Evolutionary conservation across 331 rosid species (phyloP).

Genomic region (Dryas integrifolia): DNA sequence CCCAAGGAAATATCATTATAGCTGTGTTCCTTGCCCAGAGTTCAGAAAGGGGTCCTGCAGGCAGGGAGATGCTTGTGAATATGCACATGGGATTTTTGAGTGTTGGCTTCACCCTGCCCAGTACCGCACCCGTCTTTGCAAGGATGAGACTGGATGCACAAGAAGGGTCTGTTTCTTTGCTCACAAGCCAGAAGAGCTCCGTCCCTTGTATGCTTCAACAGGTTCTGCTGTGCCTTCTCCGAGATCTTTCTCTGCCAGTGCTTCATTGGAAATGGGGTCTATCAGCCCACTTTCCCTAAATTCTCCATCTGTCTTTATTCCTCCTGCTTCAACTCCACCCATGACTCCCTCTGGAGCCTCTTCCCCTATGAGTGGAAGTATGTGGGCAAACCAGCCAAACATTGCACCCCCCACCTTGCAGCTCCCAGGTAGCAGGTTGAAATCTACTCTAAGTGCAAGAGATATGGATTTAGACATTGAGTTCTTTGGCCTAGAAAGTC

Average conservation of each 20-base stretch:
- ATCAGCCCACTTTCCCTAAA: constrained; percentile 48
- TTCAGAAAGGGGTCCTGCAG: constrained; percentile 74
- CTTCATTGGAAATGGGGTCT: constrained; percentile 51
- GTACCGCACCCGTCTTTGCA: constrained; percentile 82
- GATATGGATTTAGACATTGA: constrained; percentile 51
- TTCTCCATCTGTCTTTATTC: constrained; percentile 48
- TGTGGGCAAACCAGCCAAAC: constrained; percentile 56
- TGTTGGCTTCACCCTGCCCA: constrained; percentile 97
- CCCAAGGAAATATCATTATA: constrained; percentile 67
- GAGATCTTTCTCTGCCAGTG: constrained; percentile 38
- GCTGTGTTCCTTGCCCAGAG: constrained; percentile 89
- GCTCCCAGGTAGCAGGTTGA: constrained; percentile 58
- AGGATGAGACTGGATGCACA: constrained; percentile 71
- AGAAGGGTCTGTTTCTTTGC: constrained; percentile 90
- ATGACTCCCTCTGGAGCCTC: constrained; percentile 58
- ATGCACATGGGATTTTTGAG: constrained; percentile 88
- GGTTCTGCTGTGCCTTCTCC: constrained; percentile 93
- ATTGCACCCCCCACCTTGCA: constrained; percentile 57
- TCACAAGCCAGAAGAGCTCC: constrained; percentile 76
- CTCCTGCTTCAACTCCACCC: constrained; percentile 52
- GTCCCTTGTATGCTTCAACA: constrained; percentile 77
- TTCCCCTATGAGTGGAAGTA: constrained; percentile 48
- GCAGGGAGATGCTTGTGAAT: constrained; percentile 79
- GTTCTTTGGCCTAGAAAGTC: constrained; percentile 43
- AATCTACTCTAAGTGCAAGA: constrained; percentile 48